These are phyloP conservation scores for Amoebophrya sp. DNA, from an alignment of 169 alveolate species.

Conservation along the genomic window DNA sequence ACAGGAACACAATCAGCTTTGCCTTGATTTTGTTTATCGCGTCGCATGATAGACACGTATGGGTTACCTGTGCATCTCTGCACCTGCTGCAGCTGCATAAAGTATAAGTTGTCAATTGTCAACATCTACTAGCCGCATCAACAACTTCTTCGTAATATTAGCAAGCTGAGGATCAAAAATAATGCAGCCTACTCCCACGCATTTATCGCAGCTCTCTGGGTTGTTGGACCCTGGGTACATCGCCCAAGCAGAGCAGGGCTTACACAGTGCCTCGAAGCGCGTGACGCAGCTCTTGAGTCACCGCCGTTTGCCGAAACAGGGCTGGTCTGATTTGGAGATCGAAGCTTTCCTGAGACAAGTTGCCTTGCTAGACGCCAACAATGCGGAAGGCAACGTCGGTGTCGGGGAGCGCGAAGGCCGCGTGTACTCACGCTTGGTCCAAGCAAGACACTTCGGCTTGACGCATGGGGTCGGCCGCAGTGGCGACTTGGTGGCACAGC, in stretches of 20 bases:
- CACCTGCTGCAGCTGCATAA: no score
- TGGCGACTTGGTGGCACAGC: slow-evolving; percentile 71
- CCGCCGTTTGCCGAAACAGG: slow-evolving; percentile 65
- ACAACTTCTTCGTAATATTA: no score
- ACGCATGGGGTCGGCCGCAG: slow-evolving; percentile 80
- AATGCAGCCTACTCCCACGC: no score
- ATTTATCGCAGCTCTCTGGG: background rate
- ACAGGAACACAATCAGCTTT: no score
- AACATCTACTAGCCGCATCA: no score
- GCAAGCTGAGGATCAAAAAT: no score
- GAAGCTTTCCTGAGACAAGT: slow-evolving; percentile 55
- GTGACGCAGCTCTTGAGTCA: slow-evolving; percentile 52
- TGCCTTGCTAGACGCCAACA: slow-evolving; percentile 73
- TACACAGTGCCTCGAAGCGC: background rate
- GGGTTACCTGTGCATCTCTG: no score
- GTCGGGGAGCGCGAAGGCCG: slow-evolving; percentile 86
- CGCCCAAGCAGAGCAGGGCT: background rate
- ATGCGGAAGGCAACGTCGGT: slow-evolving; percentile 63
- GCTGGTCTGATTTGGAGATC: slow-evolving; percentile 60
- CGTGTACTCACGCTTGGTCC: slow-evolving; percentile 62
- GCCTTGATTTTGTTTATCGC: no score
- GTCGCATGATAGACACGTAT: no score
- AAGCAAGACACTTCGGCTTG: slow-evolving; percentile 60
- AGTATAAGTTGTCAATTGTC: no score
- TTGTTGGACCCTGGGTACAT: background rate